Evolutionary conservation across 495 filamentous ascomycete genomes (phyloP), one percentile per base, ranked within the genome.

Genomic region (Filosporella fistucella): DNA sequence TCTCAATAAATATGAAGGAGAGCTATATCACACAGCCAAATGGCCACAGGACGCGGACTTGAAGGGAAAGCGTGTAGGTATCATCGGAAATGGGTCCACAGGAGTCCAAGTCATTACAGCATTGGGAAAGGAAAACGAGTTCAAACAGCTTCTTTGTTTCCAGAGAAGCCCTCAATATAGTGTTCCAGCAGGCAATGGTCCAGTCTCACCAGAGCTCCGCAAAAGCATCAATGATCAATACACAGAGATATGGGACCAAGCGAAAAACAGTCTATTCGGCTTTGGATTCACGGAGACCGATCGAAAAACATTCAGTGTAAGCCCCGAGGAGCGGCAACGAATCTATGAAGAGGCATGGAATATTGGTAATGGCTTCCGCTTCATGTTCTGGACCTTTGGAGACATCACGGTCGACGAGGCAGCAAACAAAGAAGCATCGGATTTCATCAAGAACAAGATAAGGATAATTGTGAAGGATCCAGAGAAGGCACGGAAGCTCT

Each of bases 141-240:
- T 80, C n/a, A 54, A 63, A n/a, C 66, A 70, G n/a, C 63, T 76
- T 26, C 76, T 81, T 49, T 74, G 82, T 62, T 87, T 84, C 42
- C 79, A 74, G 4, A 73, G 84, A 14, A 78, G 76, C 49, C 41
- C 33, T n/a, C 48, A 43, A 16, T 51, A 51, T 20, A 36, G 18
- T 25, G 41, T 51, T n/a, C 48, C 48, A 24, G 12, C 3, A 1
- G 32, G 40, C 14, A 16, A 44, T 45, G 13, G 17, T 16, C 48
- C 48, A 24, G 40, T 51, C 3, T 11, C 4, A 3, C 7, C 4
- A 9, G 20, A 37, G 13, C 12, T 37, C n/a, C 10, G 40, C 3
- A 44, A 43, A 25, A 4, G 23, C 5, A 4, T 51, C 11, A 44
- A 51, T 26, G 39, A 35, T 18, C 26, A 14, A 3, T 51, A 51